phyloP scores from a whole-genome alignment of 2,329 filamentous ascomycete genomes.

The Trichoderma polysporum region DNA sequence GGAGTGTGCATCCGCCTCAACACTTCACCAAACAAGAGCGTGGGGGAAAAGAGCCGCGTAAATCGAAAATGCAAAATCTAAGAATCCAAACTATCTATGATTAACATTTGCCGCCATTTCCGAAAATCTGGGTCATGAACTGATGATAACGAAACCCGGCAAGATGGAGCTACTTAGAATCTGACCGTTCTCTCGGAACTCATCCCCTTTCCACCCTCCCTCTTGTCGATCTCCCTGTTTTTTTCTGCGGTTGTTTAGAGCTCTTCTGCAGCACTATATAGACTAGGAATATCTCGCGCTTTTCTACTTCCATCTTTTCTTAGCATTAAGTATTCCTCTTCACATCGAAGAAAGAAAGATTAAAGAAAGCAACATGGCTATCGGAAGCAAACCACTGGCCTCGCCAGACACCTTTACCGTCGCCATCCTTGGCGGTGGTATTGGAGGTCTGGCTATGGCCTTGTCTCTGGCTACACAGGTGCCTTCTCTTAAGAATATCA shows the following conservation, averaged over 20 bases:
- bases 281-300: conserved; percentile 3
- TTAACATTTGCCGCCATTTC: conserved; percentile 2
- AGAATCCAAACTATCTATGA: neutral
- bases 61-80: neutral
- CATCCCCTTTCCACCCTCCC: neutral
- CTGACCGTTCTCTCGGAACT: conserved; percentile 12
- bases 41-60: neutral
- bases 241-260: neutral
- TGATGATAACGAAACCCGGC: neutral
- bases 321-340: neutral
- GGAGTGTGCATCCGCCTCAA: neutral
- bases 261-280: conserved; percentile 1
- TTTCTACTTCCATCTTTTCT: neutral
- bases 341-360: neutral
- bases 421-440: conserved; percentile 14
- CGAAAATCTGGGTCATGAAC: neutral
- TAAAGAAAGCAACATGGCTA: neutral
- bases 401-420: conserved; percentile 8
- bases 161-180: conserved; percentile 5
- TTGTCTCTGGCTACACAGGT: neutral
- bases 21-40: neutral
- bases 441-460: conserved; percentile 11
- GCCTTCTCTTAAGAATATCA: neutral
- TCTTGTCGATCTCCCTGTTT: neutral
- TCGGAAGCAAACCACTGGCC: neutral